phyloP scores from a whole-genome alignment of 2,329 filamentous ascomycete genomes.

The Boeremia lycopersici region DNA sequence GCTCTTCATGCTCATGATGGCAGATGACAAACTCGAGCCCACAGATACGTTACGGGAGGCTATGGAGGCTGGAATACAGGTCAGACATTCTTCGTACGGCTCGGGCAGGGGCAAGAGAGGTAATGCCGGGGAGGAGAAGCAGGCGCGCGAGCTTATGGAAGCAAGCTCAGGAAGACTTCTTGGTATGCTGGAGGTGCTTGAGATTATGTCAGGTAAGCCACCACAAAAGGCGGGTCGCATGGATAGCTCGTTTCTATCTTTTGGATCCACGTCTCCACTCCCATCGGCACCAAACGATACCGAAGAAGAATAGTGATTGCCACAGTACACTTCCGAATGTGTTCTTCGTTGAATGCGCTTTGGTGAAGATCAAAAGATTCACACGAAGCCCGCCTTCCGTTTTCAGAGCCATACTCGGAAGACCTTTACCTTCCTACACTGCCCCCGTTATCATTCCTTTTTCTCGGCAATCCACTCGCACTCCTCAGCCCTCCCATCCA shows the following conservation, averaged over 20 bases:
- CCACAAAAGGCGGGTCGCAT: conserved; percentile 13
- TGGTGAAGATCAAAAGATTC: neutral
- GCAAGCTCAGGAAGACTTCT: conserved; percentile 44
- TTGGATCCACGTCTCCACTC: conserved; percentile 29
- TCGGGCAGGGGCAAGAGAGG: conserved; percentile 54
- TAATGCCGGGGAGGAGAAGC: conserved; percentile 43
- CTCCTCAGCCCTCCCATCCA: conserved; percentile 31
- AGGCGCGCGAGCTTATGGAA: conserved; percentile 42
- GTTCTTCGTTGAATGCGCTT: neutral
- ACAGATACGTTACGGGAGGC: conserved; percentile 49
- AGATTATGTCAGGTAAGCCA: conserved; percentile 24
- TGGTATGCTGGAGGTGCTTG: conserved; percentile 42
- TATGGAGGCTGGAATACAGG: conserved; percentile 60
- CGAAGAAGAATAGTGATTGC: conserved; percentile 12
- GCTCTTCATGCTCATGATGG: conserved; percentile 40
- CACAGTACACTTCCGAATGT: neutral
- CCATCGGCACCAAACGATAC: conserved; percentile 33
- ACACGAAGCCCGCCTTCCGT: neutral
- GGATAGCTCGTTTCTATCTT: conserved; percentile 20
- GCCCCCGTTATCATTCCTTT: conserved; percentile 15
- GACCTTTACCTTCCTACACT: neutral
- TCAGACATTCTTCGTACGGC: conserved; percentile 52
- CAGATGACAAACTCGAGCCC: conserved; percentile 22
- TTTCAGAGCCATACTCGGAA: neutral
- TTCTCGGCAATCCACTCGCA: conserved; percentile 33